Conservation (phyloP, 805 yeast species). For the Myxozyma monticola region DNA sequence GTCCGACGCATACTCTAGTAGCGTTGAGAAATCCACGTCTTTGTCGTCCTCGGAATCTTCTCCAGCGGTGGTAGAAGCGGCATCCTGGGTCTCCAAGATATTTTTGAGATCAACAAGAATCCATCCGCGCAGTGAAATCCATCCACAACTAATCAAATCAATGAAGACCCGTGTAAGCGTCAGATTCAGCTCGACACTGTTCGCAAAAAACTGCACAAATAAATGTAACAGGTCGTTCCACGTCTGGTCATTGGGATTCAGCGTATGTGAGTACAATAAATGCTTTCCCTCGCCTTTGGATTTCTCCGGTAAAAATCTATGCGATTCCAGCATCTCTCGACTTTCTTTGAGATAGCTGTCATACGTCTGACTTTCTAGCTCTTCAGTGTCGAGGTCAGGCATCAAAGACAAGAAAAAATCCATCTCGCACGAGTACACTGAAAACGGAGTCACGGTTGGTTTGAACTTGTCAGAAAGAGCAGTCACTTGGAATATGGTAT, state of each 20-base stretch:
- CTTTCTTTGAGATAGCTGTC: slow-evolving; percentile 27
- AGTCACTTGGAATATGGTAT: slow-evolving; percentile 19
- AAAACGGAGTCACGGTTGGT: slow-evolving; percentile 21
- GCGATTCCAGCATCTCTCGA: slow-evolving; percentile 24
- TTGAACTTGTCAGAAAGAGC: slow-evolving; percentile 14
- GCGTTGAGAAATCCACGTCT: not conserved
- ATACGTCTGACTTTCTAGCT: slow-evolving; percentile 18
- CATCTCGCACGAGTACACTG: slow-evolving; percentile 23
- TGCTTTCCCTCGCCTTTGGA: not conserved
- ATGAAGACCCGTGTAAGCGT: slow-evolving; percentile 32
- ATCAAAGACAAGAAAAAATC: slow-evolving; percentile 20
- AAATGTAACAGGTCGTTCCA: slow-evolving; percentile 14
- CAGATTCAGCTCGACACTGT: slow-evolving; percentile 35
- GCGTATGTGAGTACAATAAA: slow-evolving; percentile 8
- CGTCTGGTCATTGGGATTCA: slow-evolving; percentile 17
- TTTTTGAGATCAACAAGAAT: slow-evolving; percentile 23
- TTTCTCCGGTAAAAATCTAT: slow-evolving; percentile 21
- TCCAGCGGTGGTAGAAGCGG: not conserved
- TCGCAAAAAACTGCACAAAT: slow-evolving; percentile 30
- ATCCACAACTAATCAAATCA: slow-evolving; percentile 33
- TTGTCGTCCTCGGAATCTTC: not conserved
- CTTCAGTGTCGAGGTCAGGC: slow-evolving; percentile 7
- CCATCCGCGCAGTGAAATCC: slow-evolving; percentile 33
- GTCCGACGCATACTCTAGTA: slow-evolving; percentile 15
- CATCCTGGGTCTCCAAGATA: slow-evolving; percentile 18